Evolutionary conservation across 192 early-diverging fungal genomes (phyloP), one percentile per base, ranked within the genome.

Genomic region (Mortierella alpina): DNA sequence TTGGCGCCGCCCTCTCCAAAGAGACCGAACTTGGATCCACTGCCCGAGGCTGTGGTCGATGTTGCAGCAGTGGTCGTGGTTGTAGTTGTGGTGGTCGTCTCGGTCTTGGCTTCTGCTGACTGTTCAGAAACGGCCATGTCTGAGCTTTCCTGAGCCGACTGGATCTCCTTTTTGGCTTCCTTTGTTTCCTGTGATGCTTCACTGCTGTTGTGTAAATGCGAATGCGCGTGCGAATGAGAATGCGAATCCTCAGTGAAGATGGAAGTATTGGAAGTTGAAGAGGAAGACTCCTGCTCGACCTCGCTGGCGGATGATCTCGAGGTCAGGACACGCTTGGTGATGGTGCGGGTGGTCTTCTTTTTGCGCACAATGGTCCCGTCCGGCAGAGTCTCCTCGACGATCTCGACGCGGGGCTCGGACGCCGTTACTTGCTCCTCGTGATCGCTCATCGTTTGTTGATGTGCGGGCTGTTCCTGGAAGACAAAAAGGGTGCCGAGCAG

Each of bases 351-450:
- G 46, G 61, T 80, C 54, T 68, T 72, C 18, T 67, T 80, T 47
- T 68, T 80, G 45, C 77, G 77, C 18, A 68, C 12, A 22, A 72
- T 54, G 53, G 63, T 22, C 48, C 77, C 77, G 41, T 80, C 77
- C 7, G 63, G 64, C 54, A 63, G 70, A 2, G 53, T 9, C 60
- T 80, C 77, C 18, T 80, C 70, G 50, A 68, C 23, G 40, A 59
- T 22, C 50, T 80, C 77, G 48, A 80, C 48, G 1, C 40, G 11
- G 18, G 77, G 77, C 59, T 72, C 70, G 5, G 59, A 66, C 2
- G 53, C 54, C 23, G 70, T 63, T 48, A 80, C 61, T 52, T 72
- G 49, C 23, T 77, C 67, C 48, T 69, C 74, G 39, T 58, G 51
- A 20, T 76, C 67, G 44, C 59, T 31, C 74, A 76, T 76, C 52